Percentiles rank a stretch among this genome's conserved stretches.
phyloP scores from a whole-genome alignment of 2,329 filamentous ascomycete species.

The Neoascochyta sp. region DNA sequence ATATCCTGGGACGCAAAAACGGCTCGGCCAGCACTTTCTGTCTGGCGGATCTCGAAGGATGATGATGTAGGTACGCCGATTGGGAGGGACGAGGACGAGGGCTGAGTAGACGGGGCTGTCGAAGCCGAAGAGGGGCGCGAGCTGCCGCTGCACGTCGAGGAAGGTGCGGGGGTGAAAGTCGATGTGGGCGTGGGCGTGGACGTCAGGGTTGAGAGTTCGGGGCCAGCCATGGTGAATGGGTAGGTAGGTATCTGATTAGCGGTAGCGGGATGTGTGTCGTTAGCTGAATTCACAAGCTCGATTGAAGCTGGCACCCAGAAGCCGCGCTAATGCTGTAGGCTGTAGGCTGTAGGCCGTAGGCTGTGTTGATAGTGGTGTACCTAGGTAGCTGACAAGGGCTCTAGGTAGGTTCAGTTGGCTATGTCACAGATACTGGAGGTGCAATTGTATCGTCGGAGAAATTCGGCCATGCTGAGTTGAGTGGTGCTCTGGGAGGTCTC shows the following conservation, averaged over 20 bases:
- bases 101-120: constrained; percentile 6
- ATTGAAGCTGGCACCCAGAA: not conserved
- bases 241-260: no score
- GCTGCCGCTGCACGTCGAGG: constrained; percentile 11
- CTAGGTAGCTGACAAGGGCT: not conserved
- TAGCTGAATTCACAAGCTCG: no score
- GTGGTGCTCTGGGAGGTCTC: constrained; percentile 1
- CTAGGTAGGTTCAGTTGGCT: constrained; percentile 22
- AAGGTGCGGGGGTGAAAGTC: constrained; percentile 7
- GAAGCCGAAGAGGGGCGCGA: constrained; percentile 14
- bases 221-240: no score
- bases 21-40: constrained; percentile 43
- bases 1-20: constrained; percentile 42
- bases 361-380: constrained; percentile 1
- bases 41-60: constrained; percentile 41
- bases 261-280: no score
- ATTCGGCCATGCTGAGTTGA: constrained; percentile 19
- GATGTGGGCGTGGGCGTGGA: no score
- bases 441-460: constrained; percentile 22
- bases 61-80: constrained; percentile 22
- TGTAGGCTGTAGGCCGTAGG: no score
- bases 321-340: not conserved
- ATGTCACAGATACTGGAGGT: constrained; percentile 30
- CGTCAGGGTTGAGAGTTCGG: no score
- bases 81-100: constrained; percentile 12